A percentile compares a stretch with the other conserved stretches of the same genome.
Evolutionary conservation across 176 grass and related monocot genomes (phyloP).

Genomic region (Bromus sterilis): DNA sequence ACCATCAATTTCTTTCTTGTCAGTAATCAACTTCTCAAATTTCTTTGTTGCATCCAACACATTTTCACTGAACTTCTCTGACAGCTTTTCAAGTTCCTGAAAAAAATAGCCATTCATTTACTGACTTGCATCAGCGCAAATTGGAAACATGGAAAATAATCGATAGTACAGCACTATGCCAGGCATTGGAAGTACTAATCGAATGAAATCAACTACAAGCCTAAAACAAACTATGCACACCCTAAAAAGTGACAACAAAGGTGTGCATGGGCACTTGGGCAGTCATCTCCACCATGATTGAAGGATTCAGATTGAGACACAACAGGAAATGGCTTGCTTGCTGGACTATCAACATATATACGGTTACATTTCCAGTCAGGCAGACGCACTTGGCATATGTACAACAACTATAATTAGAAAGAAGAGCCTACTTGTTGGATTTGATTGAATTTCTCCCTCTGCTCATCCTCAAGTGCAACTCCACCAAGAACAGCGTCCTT

Average conservation of each 20-base stretch:
- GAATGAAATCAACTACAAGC: neutral
- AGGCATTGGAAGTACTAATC: neutral
- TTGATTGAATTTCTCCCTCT: slow-evolving; percentile 85
- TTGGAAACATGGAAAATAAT: neutral
- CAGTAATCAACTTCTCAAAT: slow-evolving; percentile 80
- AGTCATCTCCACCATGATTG: neutral
- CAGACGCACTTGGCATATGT: neutral
- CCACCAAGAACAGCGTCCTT: slow-evolving; percentile 91
- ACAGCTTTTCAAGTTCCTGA: slow-evolving; percentile 89
- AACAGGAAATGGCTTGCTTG: neutral
- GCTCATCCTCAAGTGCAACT: slow-evolving; percentile 79
- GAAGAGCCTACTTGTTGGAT: slow-evolving; percentile 64
- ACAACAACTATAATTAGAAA: neutral
- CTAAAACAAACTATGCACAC: neutral
- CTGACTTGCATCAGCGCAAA: neutral
- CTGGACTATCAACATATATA: neutral
- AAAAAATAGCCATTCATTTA: slow-evolving; percentile 16
- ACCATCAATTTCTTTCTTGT: slow-evolving; percentile 88
- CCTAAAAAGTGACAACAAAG: neutral
- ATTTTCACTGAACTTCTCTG: slow-evolving; percentile 94
- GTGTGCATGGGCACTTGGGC: neutral
- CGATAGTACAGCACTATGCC: neutral
- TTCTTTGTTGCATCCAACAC: slow-evolving; percentile 93
- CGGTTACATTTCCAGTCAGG: neutral
- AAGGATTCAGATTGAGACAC: neutral